These are phyloP conservation scores for Alloteropsis semialata DNA, from an alignment of 176 grass and related monocot species.

Conservation along the genomic window DNA sequence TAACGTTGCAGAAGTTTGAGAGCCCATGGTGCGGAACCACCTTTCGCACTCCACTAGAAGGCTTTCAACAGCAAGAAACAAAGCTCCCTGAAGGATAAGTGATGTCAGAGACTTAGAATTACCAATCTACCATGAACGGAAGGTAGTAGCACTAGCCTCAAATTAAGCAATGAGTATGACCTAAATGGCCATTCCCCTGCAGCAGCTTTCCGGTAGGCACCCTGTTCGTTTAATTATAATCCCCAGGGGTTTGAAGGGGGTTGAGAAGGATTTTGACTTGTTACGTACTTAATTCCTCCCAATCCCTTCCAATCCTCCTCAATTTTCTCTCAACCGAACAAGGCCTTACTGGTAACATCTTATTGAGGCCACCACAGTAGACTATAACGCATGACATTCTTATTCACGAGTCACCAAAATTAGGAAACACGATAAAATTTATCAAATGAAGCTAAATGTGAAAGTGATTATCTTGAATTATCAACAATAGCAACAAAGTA, in stretches of 20 bases:
- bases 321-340: too few relatives aligned
- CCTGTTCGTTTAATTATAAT: too few relatives aligned
- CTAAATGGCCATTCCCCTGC: background rate
- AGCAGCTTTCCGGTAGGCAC: background rate
- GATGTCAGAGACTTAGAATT: background rate
- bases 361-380: background rate
- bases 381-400: background rate
- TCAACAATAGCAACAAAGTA: background rate
- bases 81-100: conserved; percentile 41
- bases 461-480: background rate
- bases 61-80: conserved; percentile 60
- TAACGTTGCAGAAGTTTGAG: background rate
- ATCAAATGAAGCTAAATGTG: background rate
- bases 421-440: background rate
- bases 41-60: conserved; percentile 53
- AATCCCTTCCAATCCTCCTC: too few relatives aligned
- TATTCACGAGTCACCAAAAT: background rate
- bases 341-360: background rate
- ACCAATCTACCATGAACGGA: background rate
- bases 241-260: too few relatives aligned
- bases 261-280: too few relatives aligned
- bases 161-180: background rate
- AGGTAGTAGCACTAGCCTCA: background rate
- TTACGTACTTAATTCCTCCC: too few relatives aligned
- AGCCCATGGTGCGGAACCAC: conserved; percentile 42